A percentile compares a stretch with the other conserved stretches of the same genome.
Evolutionary conservation across 2,329 filamentous ascomycete species (phyloP).

Genomic region (Xylariaceae sp.): DNA sequence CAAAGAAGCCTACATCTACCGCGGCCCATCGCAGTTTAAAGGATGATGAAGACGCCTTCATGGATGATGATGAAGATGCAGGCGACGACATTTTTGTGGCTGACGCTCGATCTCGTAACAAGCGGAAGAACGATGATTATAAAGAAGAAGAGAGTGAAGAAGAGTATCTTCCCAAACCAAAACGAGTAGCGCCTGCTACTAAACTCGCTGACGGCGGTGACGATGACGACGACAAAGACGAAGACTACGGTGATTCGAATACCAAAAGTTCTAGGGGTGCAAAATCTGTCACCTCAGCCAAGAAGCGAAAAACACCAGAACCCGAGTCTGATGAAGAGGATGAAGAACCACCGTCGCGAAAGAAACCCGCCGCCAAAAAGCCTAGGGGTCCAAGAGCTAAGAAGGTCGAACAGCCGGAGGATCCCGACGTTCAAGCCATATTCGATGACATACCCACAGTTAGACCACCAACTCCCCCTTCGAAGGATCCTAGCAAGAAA

Average conservation of each 20-base stretch:
- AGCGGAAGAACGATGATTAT: conserved; percentile 68
- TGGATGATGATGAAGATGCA: conserved; percentile 64
- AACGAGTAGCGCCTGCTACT: conserved; percentile 46
- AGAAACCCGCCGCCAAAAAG: conserved; percentile 54
- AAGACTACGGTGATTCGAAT: conserved; percentile 26
- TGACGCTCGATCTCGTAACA: conserved; percentile 59
- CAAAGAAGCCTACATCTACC: conserved; percentile 39
- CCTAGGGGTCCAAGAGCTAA: conserved; percentile 55
- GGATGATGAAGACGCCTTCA: conserved; percentile 51
- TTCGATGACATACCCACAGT: conserved; percentile 82
- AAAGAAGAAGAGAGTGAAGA: conserved; percentile 70
- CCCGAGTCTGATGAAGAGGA: conserved; percentile 52
- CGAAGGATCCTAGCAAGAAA: conserved; percentile 63
- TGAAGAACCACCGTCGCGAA: conserved; percentile 45
- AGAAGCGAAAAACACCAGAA: conserved; percentile 55
- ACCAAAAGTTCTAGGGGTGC: conserved; percentile 30
- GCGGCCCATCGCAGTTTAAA: conserved; percentile 39
- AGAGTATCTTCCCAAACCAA: conserved; percentile 56
- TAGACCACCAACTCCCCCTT: conserved; percentile 75
- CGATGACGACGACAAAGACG: conserved; percentile 23
- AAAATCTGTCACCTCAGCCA: conserved; percentile 33
- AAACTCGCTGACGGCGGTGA: conserved; percentile 23
- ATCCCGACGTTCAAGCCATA: conserved; percentile 71
- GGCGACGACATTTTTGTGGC: conserved; percentile 83
- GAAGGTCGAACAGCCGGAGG: conserved; percentile 62